Conservation (phyloP, 2,329 filamentous ascomycete species). For the Phyllosticta citribraziliensis region DNA sequence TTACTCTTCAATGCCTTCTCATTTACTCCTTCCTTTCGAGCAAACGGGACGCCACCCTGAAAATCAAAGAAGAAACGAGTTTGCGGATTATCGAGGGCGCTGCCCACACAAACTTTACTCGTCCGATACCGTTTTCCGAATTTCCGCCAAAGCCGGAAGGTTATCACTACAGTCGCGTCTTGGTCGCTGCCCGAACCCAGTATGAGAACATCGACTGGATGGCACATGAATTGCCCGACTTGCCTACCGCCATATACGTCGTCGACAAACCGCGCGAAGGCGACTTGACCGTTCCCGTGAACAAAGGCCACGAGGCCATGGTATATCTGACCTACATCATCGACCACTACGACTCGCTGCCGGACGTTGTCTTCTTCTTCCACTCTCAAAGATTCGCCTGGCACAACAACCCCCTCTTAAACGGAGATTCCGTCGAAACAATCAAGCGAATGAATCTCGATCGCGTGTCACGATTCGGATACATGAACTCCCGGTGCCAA, state of each 20-base stretch:
- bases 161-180: constrained; percentile 42
- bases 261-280: constrained; percentile 37
- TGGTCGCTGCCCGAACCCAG: constrained; percentile 46
- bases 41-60: not conserved
- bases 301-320: constrained; percentile 55
- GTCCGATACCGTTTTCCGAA: not conserved
- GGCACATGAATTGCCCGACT: constrained; percentile 38
- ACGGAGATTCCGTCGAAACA: constrained; percentile 34
- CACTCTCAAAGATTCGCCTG: constrained; percentile 50
- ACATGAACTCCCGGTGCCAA: constrained; percentile 46
- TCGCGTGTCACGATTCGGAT: constrained; percentile 40
- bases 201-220: constrained; percentile 47
- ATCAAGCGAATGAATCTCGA: constrained; percentile 35
- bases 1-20: not conserved
- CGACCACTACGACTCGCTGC: constrained; percentile 50
- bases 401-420: constrained; percentile 46
- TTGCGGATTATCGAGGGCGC: not conserved
- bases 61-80: not conserved
- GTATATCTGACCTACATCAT: constrained; percentile 53
- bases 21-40: not conserved
- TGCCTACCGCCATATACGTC: constrained; percentile 41
- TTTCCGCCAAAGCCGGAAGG: constrained; percentile 27
- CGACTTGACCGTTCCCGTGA: constrained; percentile 45
- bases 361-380: constrained; percentile 51
- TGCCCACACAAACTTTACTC: not conserved